Percentiles rank a stretch among this genome's conserved stretches.
Evolutionary conservation across 768 basidiomycete genomes (phyloP).

Genomic region (Pholiota conissans): DNA sequence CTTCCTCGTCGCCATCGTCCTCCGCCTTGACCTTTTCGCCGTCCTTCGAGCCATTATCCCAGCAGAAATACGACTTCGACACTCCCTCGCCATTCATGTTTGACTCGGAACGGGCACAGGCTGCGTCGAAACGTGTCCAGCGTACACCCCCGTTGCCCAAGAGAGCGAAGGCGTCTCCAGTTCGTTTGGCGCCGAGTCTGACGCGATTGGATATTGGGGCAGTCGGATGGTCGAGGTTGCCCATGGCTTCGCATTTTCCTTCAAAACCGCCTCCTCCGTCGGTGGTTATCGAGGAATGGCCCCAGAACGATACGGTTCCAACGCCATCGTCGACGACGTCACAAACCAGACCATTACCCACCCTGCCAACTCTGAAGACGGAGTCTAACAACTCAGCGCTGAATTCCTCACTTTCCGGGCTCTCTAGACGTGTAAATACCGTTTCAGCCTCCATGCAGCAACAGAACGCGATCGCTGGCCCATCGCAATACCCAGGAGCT

Average conservation of each 20-base stretch:
- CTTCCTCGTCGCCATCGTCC: constrained; percentile 4
- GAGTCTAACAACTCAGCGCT: background rate
- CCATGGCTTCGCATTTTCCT: constrained; percentile 12
- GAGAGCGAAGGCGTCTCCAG: constrained; percentile 24
- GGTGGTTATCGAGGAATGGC: constrained; percentile 22
- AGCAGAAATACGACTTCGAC: constrained; percentile 23
- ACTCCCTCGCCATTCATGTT: constrained; percentile 14
- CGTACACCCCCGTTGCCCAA: constrained; percentile 21
- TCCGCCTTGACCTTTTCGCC: constrained; percentile 13
- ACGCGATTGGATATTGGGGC: constrained; percentile 29
- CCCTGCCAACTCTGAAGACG: constrained; percentile 1
- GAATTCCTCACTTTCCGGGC: background rate
- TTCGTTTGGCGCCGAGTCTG: constrained; percentile 23
- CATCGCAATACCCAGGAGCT: constrained; percentile 11
- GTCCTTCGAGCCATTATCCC: constrained; percentile 19
- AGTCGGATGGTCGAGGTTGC: constrained; percentile 11
- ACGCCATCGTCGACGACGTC: background rate
- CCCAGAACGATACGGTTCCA: background rate
- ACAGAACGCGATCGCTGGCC: constrained; percentile 12
- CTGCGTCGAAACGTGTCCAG: constrained; percentile 19
- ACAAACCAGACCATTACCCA: constrained; percentile 2
- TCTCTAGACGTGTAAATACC: background rate
- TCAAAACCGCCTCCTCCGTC: constrained; percentile 20
- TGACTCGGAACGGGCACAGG: constrained; percentile 9
- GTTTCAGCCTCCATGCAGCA: background rate